Percentiles rank a stretch among this genome's conserved stretches.
phyloP scores from a whole-genome alignment of 2,329 filamentous ascomycete genomes.

The Fusarium luffae region DNA sequence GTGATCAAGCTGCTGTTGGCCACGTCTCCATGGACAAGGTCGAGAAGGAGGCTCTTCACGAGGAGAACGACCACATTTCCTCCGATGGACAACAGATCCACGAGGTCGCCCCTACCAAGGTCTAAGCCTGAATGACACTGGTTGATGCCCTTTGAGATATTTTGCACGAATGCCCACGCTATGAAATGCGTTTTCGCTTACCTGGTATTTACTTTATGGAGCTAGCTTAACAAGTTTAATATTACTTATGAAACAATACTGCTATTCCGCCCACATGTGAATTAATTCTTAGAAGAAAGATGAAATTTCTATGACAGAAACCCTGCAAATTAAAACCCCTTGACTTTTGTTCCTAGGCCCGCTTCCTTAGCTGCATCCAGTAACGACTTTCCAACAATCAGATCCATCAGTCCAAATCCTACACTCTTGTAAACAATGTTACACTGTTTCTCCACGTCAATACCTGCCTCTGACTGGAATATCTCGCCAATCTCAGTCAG shows the following conservation, averaged over 20 bases:
- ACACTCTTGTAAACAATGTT: not conserved
- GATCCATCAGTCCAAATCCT: not conserved
- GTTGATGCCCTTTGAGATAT: not conserved
- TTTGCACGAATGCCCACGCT: not conserved
- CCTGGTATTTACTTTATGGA: not conserved
- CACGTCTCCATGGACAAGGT: conserved; percentile 65
- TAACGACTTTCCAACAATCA: not conserved
- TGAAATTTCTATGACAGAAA: fast-evolving
- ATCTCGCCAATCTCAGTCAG: not conserved
- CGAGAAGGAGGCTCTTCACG: conserved; percentile 58
- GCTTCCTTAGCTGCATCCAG: not conserved
- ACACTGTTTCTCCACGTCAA: not conserved
- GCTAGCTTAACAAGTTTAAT: conserved; percentile 11
- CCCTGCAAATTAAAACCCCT: not conserved
- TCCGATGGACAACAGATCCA: conserved; percentile 17
- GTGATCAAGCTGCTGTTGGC: conserved; percentile 64
- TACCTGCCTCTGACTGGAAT: fast-evolving
- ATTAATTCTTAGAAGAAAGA: fast-evolving
- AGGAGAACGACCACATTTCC: conserved; percentile 6
- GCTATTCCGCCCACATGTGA: fast-evolving
- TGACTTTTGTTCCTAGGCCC: not conserved
- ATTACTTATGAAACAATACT: not conserved
- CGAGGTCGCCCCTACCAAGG: conserved; percentile 7
- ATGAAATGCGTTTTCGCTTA: not conserved
- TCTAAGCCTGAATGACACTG: not conserved